Evolutionary conservation across 2,329 filamentous ascomycete genomes (phyloP).

Genomic region (Diaporthe sp.): DNA sequence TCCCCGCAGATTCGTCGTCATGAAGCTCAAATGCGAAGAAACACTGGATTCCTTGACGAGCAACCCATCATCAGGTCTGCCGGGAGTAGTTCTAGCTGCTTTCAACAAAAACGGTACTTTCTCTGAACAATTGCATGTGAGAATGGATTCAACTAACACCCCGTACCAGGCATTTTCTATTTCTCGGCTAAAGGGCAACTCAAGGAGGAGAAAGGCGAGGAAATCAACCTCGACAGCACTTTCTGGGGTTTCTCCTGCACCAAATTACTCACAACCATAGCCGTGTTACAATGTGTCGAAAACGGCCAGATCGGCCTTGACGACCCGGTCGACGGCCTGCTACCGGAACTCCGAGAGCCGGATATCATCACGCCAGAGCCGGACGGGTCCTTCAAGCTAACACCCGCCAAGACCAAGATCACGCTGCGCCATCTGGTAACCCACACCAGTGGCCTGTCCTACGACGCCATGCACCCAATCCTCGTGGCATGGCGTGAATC

Average conservation of each 20-base stretch:
- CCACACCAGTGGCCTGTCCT: slow-evolving; percentile 18
- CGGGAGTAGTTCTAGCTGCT: background rate
- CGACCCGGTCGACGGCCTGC: background rate
- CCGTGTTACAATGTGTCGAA: slow-evolving; percentile 2
- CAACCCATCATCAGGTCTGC: background rate
- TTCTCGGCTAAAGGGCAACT: background rate
- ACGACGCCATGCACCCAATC: slow-evolving; percentile 8
- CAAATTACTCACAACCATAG: slow-evolving; percentile 1
- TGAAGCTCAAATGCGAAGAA: slow-evolving; percentile 6
- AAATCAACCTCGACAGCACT: background rate
- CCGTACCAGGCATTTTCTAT: background rate
- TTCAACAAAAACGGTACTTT: background rate
- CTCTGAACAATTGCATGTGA: too few relatives aligned
- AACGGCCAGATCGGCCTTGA: background rate
- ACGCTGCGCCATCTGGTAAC: background rate
- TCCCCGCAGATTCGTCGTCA: background rate
- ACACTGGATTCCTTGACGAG: background rate
- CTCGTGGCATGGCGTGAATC: background rate
- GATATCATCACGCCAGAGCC: background rate
- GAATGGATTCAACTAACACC: background rate
- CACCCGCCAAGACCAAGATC: background rate
- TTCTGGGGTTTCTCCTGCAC: background rate
- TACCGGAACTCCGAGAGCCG: background rate
- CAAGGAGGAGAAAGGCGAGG: background rate
- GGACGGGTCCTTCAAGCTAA: background rate